These are phyloP conservation scores for Trichoderma oligosporum DNA, from an alignment of 2,329 filamentous ascomycete species.

Conservation along the genomic window DNA sequence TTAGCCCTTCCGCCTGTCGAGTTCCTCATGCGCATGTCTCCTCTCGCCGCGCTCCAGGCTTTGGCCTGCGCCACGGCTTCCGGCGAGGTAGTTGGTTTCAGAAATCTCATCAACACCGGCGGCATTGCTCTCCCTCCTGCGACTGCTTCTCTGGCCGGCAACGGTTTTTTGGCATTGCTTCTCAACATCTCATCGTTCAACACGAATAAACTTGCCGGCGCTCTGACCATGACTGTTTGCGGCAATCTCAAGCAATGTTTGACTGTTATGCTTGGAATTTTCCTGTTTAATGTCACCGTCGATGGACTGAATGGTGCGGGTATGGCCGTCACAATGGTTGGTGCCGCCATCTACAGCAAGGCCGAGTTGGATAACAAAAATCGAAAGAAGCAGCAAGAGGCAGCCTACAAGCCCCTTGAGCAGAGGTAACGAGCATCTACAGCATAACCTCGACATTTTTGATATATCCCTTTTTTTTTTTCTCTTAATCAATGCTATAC, in stretches of 20 bases:
- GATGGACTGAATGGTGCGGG: conserved; percentile 53
- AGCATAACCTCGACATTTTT: background rate
- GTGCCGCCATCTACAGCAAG: conserved; percentile 56
- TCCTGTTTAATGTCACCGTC: conserved; percentile 49
- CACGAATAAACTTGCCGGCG: conserved; percentile 55
- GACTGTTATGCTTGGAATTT: conserved; percentile 52
- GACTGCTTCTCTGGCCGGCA: conserved; percentile 45
- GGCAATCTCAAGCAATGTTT: conserved; percentile 57
- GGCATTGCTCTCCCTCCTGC: conserved; percentile 36
- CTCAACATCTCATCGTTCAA: conserved; percentile 56
- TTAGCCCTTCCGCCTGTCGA: conserved; percentile 56
- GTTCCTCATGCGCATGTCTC: conserved; percentile 60
- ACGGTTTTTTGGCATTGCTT: conserved; percentile 52
- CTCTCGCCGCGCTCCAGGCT: conserved; percentile 55
- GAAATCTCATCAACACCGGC: conserved; percentile 34
- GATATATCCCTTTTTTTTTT: conserved; percentile 20
- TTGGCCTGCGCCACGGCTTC: conserved; percentile 48
- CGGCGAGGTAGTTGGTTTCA: conserved; percentile 49
- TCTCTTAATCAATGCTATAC: conserved; percentile 10
- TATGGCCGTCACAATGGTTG: conserved; percentile 52
- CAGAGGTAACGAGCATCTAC: conserved; percentile 27
- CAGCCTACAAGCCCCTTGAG: conserved; percentile 36
- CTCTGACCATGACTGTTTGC: conserved; percentile 57
- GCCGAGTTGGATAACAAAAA: conserved; percentile 52
- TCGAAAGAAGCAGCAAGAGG: conserved; percentile 36